Conservation (phyloP, 805 yeast genomes). For the Wickerhamiella domercqiae region DNA sequence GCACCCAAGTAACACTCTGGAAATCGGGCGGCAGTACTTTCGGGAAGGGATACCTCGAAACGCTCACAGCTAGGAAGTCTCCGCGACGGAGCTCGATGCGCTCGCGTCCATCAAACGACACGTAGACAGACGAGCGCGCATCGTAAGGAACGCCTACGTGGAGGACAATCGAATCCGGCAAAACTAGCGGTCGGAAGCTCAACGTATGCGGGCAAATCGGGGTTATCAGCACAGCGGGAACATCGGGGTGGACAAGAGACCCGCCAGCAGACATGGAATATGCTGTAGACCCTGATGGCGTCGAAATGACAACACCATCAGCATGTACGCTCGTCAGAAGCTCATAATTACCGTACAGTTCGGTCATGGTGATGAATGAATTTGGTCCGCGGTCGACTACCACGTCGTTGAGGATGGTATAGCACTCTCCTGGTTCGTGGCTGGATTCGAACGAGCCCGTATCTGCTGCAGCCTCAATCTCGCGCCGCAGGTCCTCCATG, state of each 20-base stretch:
- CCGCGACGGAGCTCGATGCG: conserved; percentile 71
- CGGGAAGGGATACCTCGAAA: conserved; percentile 87
- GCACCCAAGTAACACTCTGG: conserved; percentile 58
- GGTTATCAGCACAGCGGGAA: conserved; percentile 80
- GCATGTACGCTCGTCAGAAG: conserved; percentile 83
- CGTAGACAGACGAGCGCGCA: conserved; percentile 89
- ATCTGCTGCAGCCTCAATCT: conserved; percentile 29
- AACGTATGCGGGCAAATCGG: conserved; percentile 95
- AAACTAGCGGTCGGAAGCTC: conserved; percentile 77
- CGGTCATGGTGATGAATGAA: conserved; percentile 80
- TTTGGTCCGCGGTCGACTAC: conserved; percentile 91
- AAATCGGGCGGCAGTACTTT: conserved; percentile 50
- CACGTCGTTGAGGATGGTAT: conserved; percentile 72
- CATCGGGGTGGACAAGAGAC: conserved; percentile 84
- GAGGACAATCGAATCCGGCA: conserved; percentile 85
- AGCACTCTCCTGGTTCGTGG: conserved; percentile 23
- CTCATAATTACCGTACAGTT: conserved; percentile 75
- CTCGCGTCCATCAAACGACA: conserved; percentile 86
- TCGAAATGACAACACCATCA: conserved; percentile 81
- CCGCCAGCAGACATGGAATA: conserved; percentile 94
- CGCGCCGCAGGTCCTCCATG: conserved; percentile 24
- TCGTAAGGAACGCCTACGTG: conserved; percentile 68
- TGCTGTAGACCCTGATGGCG: conserved; percentile 95
- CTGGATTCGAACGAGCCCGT: conserved; percentile 6
- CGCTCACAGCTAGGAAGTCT: conserved; percentile 70